phyloP scores from a whole-genome alignment of 2,329 filamentous ascomycete genomes.

The Lasiodiplodia sp. region DNA sequence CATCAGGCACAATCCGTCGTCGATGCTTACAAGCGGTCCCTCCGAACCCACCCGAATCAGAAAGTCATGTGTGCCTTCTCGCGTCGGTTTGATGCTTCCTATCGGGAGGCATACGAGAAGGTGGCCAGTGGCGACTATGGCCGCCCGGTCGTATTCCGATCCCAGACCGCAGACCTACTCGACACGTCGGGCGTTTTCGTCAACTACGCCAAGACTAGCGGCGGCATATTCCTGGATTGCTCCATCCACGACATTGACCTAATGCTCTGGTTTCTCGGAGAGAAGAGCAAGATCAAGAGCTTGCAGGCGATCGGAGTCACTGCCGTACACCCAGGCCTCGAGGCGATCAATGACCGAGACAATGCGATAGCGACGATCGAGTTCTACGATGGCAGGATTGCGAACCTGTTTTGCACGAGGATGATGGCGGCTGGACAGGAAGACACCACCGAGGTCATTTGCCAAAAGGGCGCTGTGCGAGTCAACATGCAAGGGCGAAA shows the following conservation, averaged over 20 bases:
- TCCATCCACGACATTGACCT: slow-evolving; percentile 56
- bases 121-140: slow-evolving; percentile 48
- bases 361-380: slow-evolving; percentile 35
- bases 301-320: slow-evolving; percentile 44
- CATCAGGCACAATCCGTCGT: slow-evolving; percentile 36
- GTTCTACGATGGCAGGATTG: slow-evolving; percentile 53
- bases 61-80: slow-evolving; percentile 56
- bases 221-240: slow-evolving; percentile 56
- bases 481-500: neutral
- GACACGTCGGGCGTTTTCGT: slow-evolving; percentile 49
- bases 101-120: slow-evolving; percentile 47
- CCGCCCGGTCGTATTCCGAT: slow-evolving; percentile 49
- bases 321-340: neutral
- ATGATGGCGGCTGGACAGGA: slow-evolving; percentile 54
- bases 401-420: slow-evolving; percentile 53
- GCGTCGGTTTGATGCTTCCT: slow-evolving; percentile 54
- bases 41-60: slow-evolving; percentile 39
- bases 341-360: neutral
- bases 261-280: slow-evolving; percentile 50
- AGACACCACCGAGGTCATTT: slow-evolving; percentile 52
- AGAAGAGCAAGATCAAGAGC: slow-evolving; percentile 45
- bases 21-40: slow-evolving; percentile 41
- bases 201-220: slow-evolving; percentile 49
- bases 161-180: slow-evolving; percentile 48
- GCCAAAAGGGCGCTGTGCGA: slow-evolving; percentile 36